Evolutionary conservation across 1,284 basidiomycete species (phyloP), one percentile per base, ranked within the genome.

Genomic region (Salmacisia buchloeana): DNA sequence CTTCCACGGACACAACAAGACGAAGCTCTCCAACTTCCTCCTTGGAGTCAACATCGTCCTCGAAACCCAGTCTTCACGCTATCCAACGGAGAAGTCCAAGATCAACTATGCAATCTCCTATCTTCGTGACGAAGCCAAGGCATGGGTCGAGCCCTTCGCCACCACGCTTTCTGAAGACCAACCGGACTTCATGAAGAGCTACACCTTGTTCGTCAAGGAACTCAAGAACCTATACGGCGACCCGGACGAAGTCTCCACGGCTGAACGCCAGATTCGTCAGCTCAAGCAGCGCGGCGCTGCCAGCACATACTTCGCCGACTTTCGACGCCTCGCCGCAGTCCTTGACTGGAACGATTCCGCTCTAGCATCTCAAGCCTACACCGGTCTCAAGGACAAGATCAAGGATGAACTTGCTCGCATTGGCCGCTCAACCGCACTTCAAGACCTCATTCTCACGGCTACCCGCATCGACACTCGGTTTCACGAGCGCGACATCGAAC

Each of bases 391-490:
- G 2, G 54, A 57, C 13, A 5, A 21, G 12, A 36, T 57, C 29
- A 57, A 57, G 23, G 54, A 57, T 18, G 54, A 57, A 18, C 34
- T 57, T 21, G 54, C 34, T 34, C 29, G 54, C 31, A 57, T 31
- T 3, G 54, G 54, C 31, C 31, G 34, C 4, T 31, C 54, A 12
- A 31, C 31, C 6, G 23, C 10, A 15, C 54, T 35, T 23, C 27
- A 57, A 25, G 25, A 57, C 23, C 54, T 57, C 31, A 57, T 57
- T 23, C 27, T 33, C 18, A 9, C 34, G 27, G 23, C 25, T 21
- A 34, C 34, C 29, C 54, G 54, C 54, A 57, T 57, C 54, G 54
- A 57, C 54, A 57, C 31, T 25, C 54, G 54, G 7, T 18, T 57
- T 25, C 29, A 57, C 21, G 54, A 34, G n/a, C 34, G 54, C 3